Evolutionary conservation across 257 asterid species (phyloP), one percentile per base, ranked within the genome.

Genomic region (Penstemon barbatus): DNA sequence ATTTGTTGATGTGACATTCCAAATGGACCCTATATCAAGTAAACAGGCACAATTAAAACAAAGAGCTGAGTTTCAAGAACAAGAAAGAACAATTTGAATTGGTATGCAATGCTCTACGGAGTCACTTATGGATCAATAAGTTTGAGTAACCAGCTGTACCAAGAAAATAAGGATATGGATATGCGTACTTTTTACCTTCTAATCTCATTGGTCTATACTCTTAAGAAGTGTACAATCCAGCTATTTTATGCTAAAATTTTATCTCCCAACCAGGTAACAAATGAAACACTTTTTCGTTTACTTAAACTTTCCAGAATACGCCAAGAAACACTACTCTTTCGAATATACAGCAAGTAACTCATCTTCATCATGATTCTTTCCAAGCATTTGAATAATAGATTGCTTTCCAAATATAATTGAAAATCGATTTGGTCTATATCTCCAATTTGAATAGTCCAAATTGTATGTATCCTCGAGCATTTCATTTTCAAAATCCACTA

Each of bases 1-100:
- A 68, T 69, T 74, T 82, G 91, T 81, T 80, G 86, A 64, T 78
- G 82, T 10, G 91, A 79, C 64, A 81, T 52, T 66, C 86, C 86
- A 68, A 74, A 85, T 11, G 81, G 53, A 48, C 83, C 82, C 91
- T 82, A 61, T 59, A 46, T 72, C 51, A 70, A 70, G 63, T 44
- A 71, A 70, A 61, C 61, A 65, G 18, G 6, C 73, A 57, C 63
- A 64, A 39, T 5, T 40, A 36, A 49, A 57, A 55, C 39, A 4
- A 71, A 13, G 52, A 11, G 57, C 72, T 7, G 62, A 53, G 5
- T 68, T n/a, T 40, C 65, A 53, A 12, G 57, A 13, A 9, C 55
- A 42, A 55, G 63, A 40, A 43, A 36, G 44, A 36, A 18, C 9
- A 38, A 48, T 3, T 49, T 19, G 15, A 51, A 5, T 44, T 46